Percentiles rank a stretch among this genome's conserved stretches.
Evolutionary conservation across 2,329 filamentous ascomycete species (phyloP).

Genomic region (Colletotrichum trifolii): DNA sequence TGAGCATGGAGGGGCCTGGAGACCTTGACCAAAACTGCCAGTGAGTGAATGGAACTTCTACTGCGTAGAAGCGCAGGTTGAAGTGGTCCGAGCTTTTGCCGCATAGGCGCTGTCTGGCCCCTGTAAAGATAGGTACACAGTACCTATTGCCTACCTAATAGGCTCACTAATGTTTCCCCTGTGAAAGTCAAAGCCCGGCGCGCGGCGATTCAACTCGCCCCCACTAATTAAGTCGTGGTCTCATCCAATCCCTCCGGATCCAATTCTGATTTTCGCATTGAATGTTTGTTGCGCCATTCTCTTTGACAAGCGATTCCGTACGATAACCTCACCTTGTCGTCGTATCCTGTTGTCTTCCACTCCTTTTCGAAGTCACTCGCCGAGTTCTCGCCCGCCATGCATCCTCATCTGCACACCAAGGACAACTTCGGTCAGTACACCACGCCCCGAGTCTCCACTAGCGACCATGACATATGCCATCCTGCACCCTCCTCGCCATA

Average conservation of each 20-base stretch:
- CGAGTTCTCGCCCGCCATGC: slow-evolving; percentile 69
- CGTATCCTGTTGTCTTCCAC: background rate
- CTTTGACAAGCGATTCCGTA: background rate
- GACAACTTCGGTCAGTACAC: slow-evolving; percentile 79
- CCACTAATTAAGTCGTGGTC: slow-evolving; percentile 14
- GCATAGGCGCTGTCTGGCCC: background rate
- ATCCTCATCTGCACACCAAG: slow-evolving; percentile 96
- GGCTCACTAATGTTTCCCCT: no score
- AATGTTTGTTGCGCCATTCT: slow-evolving; percentile 20
- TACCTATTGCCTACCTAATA: no score
- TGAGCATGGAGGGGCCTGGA: no score
- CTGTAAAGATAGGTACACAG: background rate
- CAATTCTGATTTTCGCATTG: slow-evolving; percentile 25
- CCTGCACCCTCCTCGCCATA: background rate
- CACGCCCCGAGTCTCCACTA: background rate
- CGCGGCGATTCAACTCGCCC: background rate
- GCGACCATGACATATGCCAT: slow-evolving; percentile 7
- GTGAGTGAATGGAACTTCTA: slow-evolving; percentile 27
- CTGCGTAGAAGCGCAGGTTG: slow-evolving; percentile 3
- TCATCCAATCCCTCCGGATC: slow-evolving; percentile 24
- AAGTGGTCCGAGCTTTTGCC: slow-evolving; percentile 36
- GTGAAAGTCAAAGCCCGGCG: slow-evolving; percentile 21
- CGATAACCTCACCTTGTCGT: no score
- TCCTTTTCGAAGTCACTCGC: background rate
- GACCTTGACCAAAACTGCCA: background rate